Conservation (phyloP, 108 stramenopile species). For the Poteriospumella lacustris region DNA sequence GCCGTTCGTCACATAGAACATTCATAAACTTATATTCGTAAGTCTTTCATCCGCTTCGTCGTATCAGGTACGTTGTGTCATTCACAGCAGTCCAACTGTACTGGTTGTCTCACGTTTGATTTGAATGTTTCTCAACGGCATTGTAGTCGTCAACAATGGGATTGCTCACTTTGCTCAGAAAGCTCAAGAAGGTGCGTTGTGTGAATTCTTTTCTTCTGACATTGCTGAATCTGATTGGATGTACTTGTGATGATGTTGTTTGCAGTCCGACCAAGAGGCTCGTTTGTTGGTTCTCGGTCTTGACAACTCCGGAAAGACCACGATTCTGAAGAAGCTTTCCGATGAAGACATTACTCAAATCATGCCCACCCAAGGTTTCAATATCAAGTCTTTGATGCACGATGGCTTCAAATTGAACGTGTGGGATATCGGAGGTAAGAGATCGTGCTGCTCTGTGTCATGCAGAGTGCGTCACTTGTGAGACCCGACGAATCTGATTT, state of each 20-base stretch:
- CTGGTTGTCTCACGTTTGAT: no score
- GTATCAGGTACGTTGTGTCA: no score
- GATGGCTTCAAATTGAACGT: constrained; percentile 66
- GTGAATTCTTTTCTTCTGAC: background rate
- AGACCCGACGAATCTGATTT: no score
- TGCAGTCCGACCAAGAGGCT: constrained; percentile 45
- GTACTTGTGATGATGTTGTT: background rate
- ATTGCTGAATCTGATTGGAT: background rate
- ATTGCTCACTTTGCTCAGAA: no score
- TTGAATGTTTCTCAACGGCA: no score
- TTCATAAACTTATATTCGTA: no score
- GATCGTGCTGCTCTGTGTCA: background rate
- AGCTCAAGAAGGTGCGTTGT: no score
- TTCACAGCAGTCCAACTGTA: no score
- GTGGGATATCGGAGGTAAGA: constrained; percentile 64
- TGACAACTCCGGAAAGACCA: constrained; percentile 93
- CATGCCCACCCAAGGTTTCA: constrained; percentile 70
- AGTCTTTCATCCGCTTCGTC: no score
- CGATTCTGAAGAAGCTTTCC: constrained; percentile 69
- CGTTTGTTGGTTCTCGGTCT: constrained; percentile 69
- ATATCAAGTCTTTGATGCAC: constrained; percentile 63
- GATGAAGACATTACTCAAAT: constrained; percentile 60
- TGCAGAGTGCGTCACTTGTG: constrained; percentile 30
- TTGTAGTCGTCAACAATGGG: no score
- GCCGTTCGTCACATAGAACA: no score